These are phyloP conservation scores for Sonneratia caseolaris DNA, from an alignment of 345 rosid genomes.

Conservation along the genomic window DNA sequence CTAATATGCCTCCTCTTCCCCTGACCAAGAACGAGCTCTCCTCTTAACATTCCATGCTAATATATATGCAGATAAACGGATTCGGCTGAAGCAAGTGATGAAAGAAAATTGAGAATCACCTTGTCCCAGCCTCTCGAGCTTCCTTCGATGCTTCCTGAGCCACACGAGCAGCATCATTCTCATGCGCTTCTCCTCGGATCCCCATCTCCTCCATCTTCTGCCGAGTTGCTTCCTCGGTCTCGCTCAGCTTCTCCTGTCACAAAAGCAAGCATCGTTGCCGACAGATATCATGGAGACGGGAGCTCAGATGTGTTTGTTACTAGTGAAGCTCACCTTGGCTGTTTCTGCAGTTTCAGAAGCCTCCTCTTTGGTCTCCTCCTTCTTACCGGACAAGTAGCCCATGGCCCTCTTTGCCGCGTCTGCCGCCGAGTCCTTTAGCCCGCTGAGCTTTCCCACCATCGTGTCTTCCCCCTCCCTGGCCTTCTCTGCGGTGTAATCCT, in stretches of 20 bases:
- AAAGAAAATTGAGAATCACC: too few relatives aligned
- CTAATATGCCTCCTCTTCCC: conserved; percentile 28
- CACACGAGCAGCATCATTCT: conserved; percentile 20
- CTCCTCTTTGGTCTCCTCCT: conserved; percentile 46
- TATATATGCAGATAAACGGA: neutral
- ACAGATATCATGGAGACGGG: neutral
- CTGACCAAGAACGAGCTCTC: neutral
- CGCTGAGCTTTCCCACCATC: conserved; percentile 26
- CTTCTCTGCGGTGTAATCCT: conserved; percentile 18
- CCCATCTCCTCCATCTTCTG: conserved; percentile 46
- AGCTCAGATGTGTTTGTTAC: neutral
- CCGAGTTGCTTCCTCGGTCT: conserved; percentile 40
- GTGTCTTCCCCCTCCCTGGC: conserved; percentile 30
- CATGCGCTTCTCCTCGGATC: conserved; percentile 23
- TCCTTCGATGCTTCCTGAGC: conserved; percentile 12
- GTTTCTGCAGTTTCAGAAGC: conserved; percentile 33
- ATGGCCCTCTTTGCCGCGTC: conserved; percentile 50
- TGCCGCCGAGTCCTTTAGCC: conserved; percentile 39
- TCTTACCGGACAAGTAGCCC: conserved; percentile 41
- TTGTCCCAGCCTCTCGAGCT: neutral
- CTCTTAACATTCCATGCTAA: neutral
- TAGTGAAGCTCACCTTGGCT: conserved; percentile 20
- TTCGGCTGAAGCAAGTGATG: neutral
- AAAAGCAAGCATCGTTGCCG: neutral
- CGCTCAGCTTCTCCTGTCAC: conserved; percentile 33